Base-by-base conservation (phyloP, 2,329 filamentous ascomycete genomes). In the Ophiostoma himal-ulmi region DNA sequence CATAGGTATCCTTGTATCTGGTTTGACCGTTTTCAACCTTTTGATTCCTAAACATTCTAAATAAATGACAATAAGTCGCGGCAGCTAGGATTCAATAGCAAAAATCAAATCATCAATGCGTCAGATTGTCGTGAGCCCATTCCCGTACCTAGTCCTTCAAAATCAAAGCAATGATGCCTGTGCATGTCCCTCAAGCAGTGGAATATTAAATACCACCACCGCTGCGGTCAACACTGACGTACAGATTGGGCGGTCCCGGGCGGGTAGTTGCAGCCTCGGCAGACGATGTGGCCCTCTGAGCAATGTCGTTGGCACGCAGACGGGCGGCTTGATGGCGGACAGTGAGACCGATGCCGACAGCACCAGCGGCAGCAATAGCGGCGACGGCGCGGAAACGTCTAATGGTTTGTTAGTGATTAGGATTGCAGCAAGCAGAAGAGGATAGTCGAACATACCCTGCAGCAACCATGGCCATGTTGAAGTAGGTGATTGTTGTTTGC, bases 181-280 rank as follows among this genome's bases (percentile, higher is more conserved):
- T 7, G 8, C 17, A 20, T 48, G 1, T 64, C 60, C 60, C 26
- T 3, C 34, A 14, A 37, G 17, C 10, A 65, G 11, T 17, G 11
- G 13, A 3, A 39, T 39, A 48, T 75, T 72, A 83, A 57, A 83
- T 76, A 0, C 82, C 82, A 1, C 82, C 82, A 3, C 84, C 84
- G 74, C 83, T 85, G 34, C 84, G 81, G 70, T 85, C 83, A 70
- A 85, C 83, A 70, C 79, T 82, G 70, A 85, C 83, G 75, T 85
- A 83, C 68, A 81, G 78, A 72, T 80, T 80, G 34, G 78, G 78
- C 48, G 54, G 44, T 2, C 44, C 44, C 17, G 44, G 17, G 10
- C 44, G 36, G 0, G 71, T 30, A 0, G 60, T 30, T 8, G 67
- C 13, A 5, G 36, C 5, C 52, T 66, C 22, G 11, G 57, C 8